Evolutionary conservation across 108 stramenopile species (phyloP).

Genomic region (Cafeteria roenbergensis): DNA sequence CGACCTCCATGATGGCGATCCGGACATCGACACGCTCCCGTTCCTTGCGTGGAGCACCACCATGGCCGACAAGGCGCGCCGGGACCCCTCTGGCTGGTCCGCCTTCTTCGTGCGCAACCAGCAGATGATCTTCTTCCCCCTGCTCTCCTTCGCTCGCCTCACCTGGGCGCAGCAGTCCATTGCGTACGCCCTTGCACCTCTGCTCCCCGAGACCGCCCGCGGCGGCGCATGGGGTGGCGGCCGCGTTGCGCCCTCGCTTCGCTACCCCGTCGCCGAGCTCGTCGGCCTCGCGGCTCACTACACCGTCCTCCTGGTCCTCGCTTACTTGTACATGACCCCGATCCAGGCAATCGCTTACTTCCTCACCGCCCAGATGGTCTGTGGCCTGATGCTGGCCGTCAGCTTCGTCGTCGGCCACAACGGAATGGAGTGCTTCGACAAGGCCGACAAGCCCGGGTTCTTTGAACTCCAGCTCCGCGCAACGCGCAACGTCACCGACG

Average conservation of each 20-base stretch:
- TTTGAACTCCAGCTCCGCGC: slow-evolving; percentile 97
- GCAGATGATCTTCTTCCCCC: slow-evolving; percentile 9
- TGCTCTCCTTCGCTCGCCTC: slow-evolving; percentile 20
- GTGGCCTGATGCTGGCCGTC: slow-evolving; percentile 81
- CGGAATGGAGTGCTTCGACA: slow-evolving; percentile 92
- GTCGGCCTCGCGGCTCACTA: slow-evolving; percentile 62
- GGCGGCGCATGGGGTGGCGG: neutral
- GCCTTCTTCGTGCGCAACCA: slow-evolving; percentile 16
- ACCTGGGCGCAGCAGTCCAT: slow-evolving; percentile 24
- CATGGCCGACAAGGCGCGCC: neutral
- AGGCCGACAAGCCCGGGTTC: slow-evolving; percentile 86
- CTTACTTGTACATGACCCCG: slow-evolving; percentile 39
- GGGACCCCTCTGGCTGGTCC: neutral
- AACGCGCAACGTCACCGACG: slow-evolving; percentile 85
- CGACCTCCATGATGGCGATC: slow-evolving; percentile 35
- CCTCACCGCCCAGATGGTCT: slow-evolving; percentile 60
- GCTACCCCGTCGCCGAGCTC: neutral
- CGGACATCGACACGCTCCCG: slow-evolving; percentile 93
- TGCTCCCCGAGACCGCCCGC: slow-evolving; percentile 7
- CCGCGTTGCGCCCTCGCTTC: neutral
- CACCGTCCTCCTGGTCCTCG: slow-evolving; percentile 57
- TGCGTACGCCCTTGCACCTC: slow-evolving; percentile 19
- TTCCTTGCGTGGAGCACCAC: slow-evolving; percentile 86
- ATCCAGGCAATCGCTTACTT: slow-evolving; percentile 21
- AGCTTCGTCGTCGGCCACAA: slow-evolving; percentile 98